These are phyloP conservation scores for Blastocystis sp. DNA, from an alignment of 352 stramenopile genomes.

Conservation along the genomic window DNA sequence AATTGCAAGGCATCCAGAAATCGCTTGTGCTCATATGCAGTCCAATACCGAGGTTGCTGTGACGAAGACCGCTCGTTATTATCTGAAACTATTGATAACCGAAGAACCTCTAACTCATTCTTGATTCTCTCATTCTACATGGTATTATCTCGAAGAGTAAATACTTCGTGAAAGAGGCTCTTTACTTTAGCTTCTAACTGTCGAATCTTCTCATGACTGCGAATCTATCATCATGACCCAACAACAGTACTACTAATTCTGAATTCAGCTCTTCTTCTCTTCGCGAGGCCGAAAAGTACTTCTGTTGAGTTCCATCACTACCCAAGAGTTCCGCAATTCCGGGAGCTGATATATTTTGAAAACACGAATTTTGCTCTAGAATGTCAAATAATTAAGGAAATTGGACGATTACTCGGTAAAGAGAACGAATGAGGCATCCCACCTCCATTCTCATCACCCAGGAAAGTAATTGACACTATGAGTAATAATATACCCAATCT, in stretches of 20 bases:
- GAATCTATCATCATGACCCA: neutral
- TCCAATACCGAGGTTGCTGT: neutral
- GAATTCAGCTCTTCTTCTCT: neutral
- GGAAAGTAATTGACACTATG: no score
- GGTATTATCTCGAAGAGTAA: no score
- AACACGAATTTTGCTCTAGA: neutral
- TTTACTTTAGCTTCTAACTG: slow-evolving; percentile 5
- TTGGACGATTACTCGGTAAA: no score
- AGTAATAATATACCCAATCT: no score
- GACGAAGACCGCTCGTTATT: neutral
- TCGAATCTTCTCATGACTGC: neutral
- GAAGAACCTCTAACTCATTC: neutral
- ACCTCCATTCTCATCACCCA: no score
- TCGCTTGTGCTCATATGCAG: slow-evolving; percentile 12
- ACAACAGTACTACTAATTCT: neutral
- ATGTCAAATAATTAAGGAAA: no score
- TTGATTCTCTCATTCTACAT: slow-evolving; percentile 22
- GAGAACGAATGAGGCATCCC: no score
- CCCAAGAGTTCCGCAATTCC: neutral
- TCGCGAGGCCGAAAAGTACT: neutral
- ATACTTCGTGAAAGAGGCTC: neutral
- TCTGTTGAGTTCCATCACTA: neutral
- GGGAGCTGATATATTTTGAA: neutral
- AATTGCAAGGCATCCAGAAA: slow-evolving; percentile 12
- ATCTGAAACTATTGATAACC: neutral